Conservation (phyloP, 2,329 filamentous ascomycete species). For the Fusarium circinatum region DNA sequence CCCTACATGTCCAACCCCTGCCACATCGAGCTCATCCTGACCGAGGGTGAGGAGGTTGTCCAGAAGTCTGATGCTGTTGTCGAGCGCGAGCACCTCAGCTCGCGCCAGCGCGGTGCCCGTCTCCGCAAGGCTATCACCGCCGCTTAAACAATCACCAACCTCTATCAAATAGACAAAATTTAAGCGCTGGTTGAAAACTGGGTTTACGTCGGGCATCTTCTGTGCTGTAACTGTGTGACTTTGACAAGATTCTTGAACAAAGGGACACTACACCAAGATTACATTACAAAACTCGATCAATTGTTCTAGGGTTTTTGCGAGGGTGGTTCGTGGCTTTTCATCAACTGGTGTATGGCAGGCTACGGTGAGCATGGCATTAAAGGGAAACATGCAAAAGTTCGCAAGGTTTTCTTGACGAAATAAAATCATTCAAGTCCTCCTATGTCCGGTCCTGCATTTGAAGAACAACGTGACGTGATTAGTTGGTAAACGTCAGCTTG, state of each 20-base stretch:
- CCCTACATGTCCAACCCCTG: constrained; percentile 99
- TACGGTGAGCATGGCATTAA: constrained; percentile 54
- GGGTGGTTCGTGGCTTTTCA: constrained; percentile 53
- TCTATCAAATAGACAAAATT: constrained; percentile 37
- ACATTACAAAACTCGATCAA: constrained; percentile 35
- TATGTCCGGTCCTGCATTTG: constrained; percentile 14
- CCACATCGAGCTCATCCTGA: constrained; percentile 99
- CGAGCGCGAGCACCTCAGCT: constrained; percentile 80
- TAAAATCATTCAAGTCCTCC: constrained; percentile 50
- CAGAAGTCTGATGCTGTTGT: constrained; percentile 91
- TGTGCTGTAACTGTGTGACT: constrained; percentile 36
- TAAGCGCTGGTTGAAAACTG: constrained; percentile 41
- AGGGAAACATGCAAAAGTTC: constrained; percentile 52
- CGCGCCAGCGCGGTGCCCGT: constrained; percentile 87
- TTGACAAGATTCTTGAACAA: constrained; percentile 29
- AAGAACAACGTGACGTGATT: constrained; percentile 4
- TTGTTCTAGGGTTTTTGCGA: constrained; percentile 46
- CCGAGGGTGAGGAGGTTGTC: constrained; percentile 95
- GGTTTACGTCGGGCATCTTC: constrained; percentile 37
- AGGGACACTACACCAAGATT: constrained; percentile 28
- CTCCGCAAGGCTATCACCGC: constrained; percentile 72
- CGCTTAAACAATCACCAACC: constrained; percentile 59
- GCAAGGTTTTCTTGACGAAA: constrained; percentile 52
- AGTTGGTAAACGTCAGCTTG: neutral
- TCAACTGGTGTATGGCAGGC: constrained; percentile 53